Evolutionary conservation across 2,329 filamentous ascomycete species (phyloP).

Genomic region (Emericellopsis cladophorae): DNA sequence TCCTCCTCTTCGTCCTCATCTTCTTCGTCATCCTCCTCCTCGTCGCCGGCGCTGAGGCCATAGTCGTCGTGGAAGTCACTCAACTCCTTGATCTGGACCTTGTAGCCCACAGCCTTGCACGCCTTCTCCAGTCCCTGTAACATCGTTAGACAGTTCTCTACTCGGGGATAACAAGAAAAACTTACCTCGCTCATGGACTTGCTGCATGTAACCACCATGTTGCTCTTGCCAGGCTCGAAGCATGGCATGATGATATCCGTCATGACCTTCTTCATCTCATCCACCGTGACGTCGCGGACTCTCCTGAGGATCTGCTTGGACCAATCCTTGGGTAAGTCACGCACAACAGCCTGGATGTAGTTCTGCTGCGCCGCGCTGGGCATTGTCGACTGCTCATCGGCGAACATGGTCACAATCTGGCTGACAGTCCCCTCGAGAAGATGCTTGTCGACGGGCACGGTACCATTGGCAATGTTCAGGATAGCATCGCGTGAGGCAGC

Average conservation of each 20-base stretch:
- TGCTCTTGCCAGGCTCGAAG: conserved; percentile 69
- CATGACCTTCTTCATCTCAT: conserved; percentile 67
- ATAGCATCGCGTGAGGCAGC: conserved; percentile 64
- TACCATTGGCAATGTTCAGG: conserved; percentile 59
- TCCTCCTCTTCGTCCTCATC: conserved; percentile 28
- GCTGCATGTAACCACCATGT: conserved; percentile 80
- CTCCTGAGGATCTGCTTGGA: conserved; percentile 63
- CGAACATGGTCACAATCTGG: conserved; percentile 74
- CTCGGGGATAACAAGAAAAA: conserved; percentile 1
- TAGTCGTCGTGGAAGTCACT: conserved; percentile 84
- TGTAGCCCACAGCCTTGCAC: conserved; percentile 67
- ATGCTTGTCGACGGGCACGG: conserved; percentile 60
- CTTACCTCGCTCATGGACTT: conserved; percentile 70
- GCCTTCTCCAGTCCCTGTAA: conserved; percentile 59
- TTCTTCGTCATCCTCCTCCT: conserved; percentile 37
- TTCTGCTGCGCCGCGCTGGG: conserved; percentile 69
- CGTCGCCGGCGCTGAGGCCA: conserved; percentile 58
- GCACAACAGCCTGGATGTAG: conserved; percentile 71
- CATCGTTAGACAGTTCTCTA: not conserved
- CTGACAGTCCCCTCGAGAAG: conserved; percentile 85
- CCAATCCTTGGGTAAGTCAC: conserved; percentile 64
- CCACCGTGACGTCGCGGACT: conserved; percentile 61
- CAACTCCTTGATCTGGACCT: conserved; percentile 59
- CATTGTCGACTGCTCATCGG: conserved; percentile 82
- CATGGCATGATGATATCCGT: conserved; percentile 63